Conservation (phyloP, 345 rosid species). For the Syzygium grande region DNA sequence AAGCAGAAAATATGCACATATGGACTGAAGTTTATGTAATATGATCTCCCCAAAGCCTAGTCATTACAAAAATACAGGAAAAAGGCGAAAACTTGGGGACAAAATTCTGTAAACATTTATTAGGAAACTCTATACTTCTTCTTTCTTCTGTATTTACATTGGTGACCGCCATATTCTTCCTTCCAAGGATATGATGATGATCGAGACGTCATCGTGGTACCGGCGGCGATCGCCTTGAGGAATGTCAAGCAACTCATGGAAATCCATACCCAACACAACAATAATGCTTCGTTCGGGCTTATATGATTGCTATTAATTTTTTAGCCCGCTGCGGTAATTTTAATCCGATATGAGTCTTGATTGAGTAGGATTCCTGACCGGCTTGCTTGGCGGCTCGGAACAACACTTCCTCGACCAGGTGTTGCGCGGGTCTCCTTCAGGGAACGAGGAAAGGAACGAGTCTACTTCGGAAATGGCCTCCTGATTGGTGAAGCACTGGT, state of each 20-base stretch:
- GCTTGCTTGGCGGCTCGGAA: constrained; percentile 90
- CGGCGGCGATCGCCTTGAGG: constrained; percentile 86
- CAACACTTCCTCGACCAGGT: constrained; percentile 73
- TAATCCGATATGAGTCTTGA: neutral
- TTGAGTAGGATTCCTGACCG: constrained; percentile 25
- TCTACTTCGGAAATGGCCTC: constrained; percentile 74
- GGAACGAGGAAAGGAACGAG: constrained; percentile 61
- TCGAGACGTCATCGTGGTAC: constrained; percentile 91
- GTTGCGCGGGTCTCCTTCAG: constrained; percentile 95
- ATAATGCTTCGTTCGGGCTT: neutral
- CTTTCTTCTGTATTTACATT: constrained; percentile 22
- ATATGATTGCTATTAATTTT: neutral
- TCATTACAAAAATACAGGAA: neutral
- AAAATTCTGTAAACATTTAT: neutral
- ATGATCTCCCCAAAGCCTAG: neutral
- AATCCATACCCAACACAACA: constrained; percentile 60
- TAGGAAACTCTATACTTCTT: neutral
- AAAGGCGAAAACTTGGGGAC: neutral
- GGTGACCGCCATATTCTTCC: constrained; percentile 96
- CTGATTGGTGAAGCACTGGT: constrained; percentile 74
- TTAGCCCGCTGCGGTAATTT: neutral
- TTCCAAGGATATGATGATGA: constrained; percentile 77
- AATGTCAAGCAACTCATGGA: constrained; percentile 77
- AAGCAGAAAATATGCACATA: neutral
- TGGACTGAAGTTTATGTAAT: neutral